Base-by-base conservation (phyloP, 2,329 filamentous ascomycete species). In the Penicillium decumbens region DNA sequence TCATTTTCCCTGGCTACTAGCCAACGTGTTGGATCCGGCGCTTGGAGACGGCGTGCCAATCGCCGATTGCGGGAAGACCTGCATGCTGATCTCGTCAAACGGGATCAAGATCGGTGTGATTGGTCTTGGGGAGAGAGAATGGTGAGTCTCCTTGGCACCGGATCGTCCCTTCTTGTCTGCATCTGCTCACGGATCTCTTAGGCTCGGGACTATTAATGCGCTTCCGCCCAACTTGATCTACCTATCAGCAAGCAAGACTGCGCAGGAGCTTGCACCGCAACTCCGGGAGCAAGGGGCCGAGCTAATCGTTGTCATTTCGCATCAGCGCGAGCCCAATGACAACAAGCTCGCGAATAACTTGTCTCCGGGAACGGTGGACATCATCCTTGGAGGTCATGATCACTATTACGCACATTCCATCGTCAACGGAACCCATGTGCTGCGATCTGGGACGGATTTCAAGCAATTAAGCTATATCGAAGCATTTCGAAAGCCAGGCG, bases 381-480 rank as follows among this genome's bases (percentile, higher is more conserved):
- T 95, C 30, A 87, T 96, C 39, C 78, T 95, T 0, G 89, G 90
- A 42, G 90, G 90, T 0, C 90, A 95, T 63, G 91, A 95, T 61
- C 91, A 96, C 66, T 93, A 86, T 70, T 95, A 95, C 65, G 79
- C 79, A 13, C 89, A 95, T 70, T 80, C 78, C 47, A 64, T 90
- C 47, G 79, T 93, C 67, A 90, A 91, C 53, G 85, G 85, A 7
- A 88, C 82, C 0, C 90, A 95, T 62, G 81, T 95, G 2, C 75
- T 96, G n/a, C 82, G 91, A 1, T 95, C 88, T 0, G 90, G 91
- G 0, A 89, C 85, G 15, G 91, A 96, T 67, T 96, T 95, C 72
- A 95, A 93, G 71, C 88, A 96, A 66, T 75, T 95, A 29, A 93
- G 88, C 65, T 95, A 95, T 64, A 80, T 96, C 45, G 88, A 95